Percentiles rank a stretch among this genome's conserved stretches.
phyloP scores from a whole-genome alignment of 176 grass and related monocot genomes.

The Hordeum marinum region DNA sequence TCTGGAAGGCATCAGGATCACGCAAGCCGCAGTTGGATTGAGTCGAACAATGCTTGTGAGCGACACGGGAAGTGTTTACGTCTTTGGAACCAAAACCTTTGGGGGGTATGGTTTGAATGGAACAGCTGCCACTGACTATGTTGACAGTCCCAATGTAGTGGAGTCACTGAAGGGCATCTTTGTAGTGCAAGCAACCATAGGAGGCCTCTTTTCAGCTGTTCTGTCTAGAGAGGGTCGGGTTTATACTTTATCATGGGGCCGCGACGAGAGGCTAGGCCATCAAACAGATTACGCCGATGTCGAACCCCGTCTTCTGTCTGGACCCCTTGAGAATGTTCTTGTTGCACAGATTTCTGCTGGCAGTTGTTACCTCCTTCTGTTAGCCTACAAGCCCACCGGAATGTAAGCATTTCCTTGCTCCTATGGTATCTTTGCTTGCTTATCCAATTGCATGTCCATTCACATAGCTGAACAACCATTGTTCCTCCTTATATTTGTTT shows the following conservation, averaged over 20 bases:
- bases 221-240: slow-evolving; percentile 64
- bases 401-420: slow-evolving; percentile 41
- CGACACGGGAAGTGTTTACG: slow-evolving; percentile 47
- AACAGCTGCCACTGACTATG: not conserved
- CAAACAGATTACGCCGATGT: slow-evolving; percentile 28
- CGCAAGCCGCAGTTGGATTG: slow-evolving; percentile 48
- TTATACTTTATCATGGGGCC: slow-evolving; percentile 65
- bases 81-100: slow-evolving; percentile 42
- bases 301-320: slow-evolving; percentile 38
- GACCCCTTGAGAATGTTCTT: slow-evolving; percentile 38
- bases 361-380: slow-evolving; percentile 65
- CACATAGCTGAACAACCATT: not conserved
- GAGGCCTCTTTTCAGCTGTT: slow-evolving; percentile 47
- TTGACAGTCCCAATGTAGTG: slow-evolving; percentile 45
- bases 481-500: not conserved
- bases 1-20: slow-evolving; percentile 60
- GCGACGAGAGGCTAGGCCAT: slow-evolving; percentile 40
- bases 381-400: slow-evolving; percentile 46
- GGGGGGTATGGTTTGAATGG: not conserved
- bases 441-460: not conserved
- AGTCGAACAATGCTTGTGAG: slow-evolving; percentile 68
- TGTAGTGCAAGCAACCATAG: slow-evolving; percentile 63
- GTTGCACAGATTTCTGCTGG: slow-evolving; percentile 60
- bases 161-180: slow-evolving; percentile 55
- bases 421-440: not conserved